phyloP scores from a whole-genome alignment of 768 basidiomycete species.

The Tricholoma matsutake region DNA sequence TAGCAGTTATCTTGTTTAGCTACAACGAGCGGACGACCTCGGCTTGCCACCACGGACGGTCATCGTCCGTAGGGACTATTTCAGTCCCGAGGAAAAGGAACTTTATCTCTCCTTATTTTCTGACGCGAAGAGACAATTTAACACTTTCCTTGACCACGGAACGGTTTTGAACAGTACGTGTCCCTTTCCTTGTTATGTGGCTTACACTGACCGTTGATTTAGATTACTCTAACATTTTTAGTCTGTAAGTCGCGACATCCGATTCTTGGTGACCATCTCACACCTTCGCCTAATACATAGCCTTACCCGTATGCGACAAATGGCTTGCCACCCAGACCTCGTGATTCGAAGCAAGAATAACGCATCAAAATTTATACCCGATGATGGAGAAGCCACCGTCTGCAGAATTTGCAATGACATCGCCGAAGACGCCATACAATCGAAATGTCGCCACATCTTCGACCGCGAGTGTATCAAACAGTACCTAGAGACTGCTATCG shows the following conservation, averaged over 20 bases:
- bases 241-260: conserved; percentile 45
- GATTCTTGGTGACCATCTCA: background rate
- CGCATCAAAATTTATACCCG: conserved; percentile 52
- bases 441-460: conserved; percentile 91
- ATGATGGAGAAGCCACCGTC: conserved; percentile 66
- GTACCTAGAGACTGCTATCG: conserved; percentile 76
- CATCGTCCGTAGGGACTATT: conserved; percentile 84
- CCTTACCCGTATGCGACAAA: conserved; percentile 93
- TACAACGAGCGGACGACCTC: conserved; percentile 95
- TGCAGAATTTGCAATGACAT: conserved; percentile 97
- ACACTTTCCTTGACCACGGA: conserved; percentile 85
- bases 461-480: conserved; percentile 95
- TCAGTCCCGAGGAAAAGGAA: conserved; percentile 97
- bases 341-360: conserved; percentile 87
- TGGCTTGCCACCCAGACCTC: conserved; percentile 94
- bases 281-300: conserved; percentile 38
- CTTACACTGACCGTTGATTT: conserved; percentile 5
- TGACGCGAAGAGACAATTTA: conserved; percentile 90
- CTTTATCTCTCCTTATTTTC: conserved; percentile 89
- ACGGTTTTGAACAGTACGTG: conserved; percentile 88
- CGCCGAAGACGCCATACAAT: conserved; percentile 95
- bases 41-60: conserved; percentile 93
- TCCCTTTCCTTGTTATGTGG: background rate
- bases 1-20: conserved; percentile 34
- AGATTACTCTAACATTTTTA: conserved; percentile 92